These are phyloP conservation scores for Maudiozyma pseudohumilis DNA, from an alignment of 805 yeast genomes.

Conservation along the genomic window DNA sequence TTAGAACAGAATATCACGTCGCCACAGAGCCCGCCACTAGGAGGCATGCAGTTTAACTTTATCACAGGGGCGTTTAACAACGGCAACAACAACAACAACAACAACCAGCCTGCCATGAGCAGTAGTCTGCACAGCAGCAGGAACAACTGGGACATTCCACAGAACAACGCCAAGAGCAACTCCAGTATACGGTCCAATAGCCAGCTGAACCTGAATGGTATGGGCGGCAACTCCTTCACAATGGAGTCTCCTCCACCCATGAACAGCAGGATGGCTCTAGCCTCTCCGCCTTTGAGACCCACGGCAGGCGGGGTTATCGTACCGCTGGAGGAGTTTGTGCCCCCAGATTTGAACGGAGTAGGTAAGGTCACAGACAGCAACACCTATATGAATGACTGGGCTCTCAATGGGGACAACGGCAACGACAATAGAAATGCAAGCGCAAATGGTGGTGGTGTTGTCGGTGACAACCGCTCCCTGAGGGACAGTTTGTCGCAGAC, in stretches of 20 bases:
- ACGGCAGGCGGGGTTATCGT: constrained; percentile 33
- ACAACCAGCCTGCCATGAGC: neutral
- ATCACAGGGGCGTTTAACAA: constrained; percentile 5
- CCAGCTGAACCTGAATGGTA: constrained; percentile 1
- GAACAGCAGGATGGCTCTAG: neutral
- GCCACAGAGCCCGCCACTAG: constrained; percentile 24
- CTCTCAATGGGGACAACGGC: neutral
- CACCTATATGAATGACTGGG: constrained; percentile 5
- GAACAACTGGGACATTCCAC: constrained; percentile 2
- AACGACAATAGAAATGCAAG: constrained; percentile 9
- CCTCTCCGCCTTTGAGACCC: constrained; percentile 2
- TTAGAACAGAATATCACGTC: constrained; percentile 22
- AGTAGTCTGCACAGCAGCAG: neutral
- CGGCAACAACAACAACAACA: neutral
- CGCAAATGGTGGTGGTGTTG: constrained; percentile 1
- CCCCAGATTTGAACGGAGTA: constrained; percentile 24
- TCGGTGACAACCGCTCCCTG: neutral
- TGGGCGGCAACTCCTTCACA: neutral
- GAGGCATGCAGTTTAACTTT: constrained; percentile 10
- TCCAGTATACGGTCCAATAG: constrained; percentile 6
- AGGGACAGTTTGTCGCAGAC: neutral
- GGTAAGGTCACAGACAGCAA: constrained; percentile 22
- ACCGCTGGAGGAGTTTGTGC: constrained; percentile 32
- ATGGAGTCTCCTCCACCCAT: neutral
- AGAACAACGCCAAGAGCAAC: constrained; percentile 1